A percentile compares a stretch with the other conserved stretches of the same genome.
phyloP scores from a whole-genome alignment of 2,329 filamentous ascomycete species.

The Penicillium sp. region DNA sequence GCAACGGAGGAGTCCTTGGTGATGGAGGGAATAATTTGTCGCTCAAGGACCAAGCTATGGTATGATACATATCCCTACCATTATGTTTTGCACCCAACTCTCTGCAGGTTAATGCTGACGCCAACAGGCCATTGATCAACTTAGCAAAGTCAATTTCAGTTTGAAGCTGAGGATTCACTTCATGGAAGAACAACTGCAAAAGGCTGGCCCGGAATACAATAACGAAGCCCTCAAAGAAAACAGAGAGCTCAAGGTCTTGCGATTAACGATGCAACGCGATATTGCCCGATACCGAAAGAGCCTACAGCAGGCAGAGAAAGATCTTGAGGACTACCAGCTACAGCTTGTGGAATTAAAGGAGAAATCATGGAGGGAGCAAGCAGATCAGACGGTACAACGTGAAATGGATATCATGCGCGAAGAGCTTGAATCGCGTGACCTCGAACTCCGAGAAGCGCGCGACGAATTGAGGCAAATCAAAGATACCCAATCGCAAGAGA shows the following conservation, averaged over 20 bases:
- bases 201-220: slow-evolving; percentile 85
- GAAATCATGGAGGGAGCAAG: slow-evolving; percentile 72
- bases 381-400: slow-evolving; percentile 67
- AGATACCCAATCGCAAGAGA: slow-evolving; percentile 55
- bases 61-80: slow-evolving; percentile 35
- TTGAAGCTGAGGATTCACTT: slow-evolving; percentile 97
- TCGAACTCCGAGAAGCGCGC: slow-evolving; percentile 39
- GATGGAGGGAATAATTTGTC: slow-evolving; percentile 84
- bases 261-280: slow-evolving; percentile 84
- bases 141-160: slow-evolving; percentile 98
- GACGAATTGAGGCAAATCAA: slow-evolving; percentile 60
- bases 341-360: slow-evolving; percentile 82
- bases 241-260: slow-evolving; percentile 90
- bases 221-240: slow-evolving; percentile 90
- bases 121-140: slow-evolving; percentile 73
- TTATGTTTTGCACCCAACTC: not conserved
- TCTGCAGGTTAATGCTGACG: slow-evolving; percentile 14
- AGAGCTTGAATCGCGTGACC: slow-evolving; percentile 51
- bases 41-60: slow-evolving; percentile 88
- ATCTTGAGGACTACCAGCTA: slow-evolving; percentile 78
- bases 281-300: slow-evolving; percentile 83
- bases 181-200: slow-evolving; percentile 83
- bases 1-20: slow-evolving; percentile 67
- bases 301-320: slow-evolving; percentile 76
- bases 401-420: slow-evolving; percentile 56